Conservation (phyloP, 2,329 filamentous ascomycete species). For the Ophiostoma tasmaniense region DNA sequence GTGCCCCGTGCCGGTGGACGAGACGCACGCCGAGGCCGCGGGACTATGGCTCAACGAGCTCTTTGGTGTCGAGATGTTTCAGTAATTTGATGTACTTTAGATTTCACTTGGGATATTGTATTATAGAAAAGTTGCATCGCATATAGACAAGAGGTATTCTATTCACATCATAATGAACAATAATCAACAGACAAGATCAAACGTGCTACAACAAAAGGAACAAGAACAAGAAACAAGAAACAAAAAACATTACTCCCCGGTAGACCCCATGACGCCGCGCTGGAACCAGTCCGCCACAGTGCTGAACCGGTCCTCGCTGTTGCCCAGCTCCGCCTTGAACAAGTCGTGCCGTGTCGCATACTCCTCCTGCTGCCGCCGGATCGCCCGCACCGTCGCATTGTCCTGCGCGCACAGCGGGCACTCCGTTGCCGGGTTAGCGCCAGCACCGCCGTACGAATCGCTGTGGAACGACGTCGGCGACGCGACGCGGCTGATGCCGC, state of each 20-base stretch:
- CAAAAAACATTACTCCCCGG: not conserved
- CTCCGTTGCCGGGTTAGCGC: slow-evolving; percentile 39
- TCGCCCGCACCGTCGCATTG: slow-evolving; percentile 82
- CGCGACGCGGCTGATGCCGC: slow-evolving; percentile 32
- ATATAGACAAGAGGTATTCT: slow-evolving; percentile 5
- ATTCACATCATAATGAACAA: not conserved
- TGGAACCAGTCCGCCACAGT: slow-evolving; percentile 94
- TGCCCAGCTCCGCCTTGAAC: slow-evolving; percentile 70
- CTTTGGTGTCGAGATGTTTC: slow-evolving; percentile 21
- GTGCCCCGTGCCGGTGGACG: slow-evolving; percentile 16
- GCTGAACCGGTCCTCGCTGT: slow-evolving; percentile 76
- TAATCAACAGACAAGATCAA: not conserved
- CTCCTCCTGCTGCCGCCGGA: slow-evolving; percentile 78
- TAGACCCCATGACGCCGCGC: slow-evolving; percentile 69
- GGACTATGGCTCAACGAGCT: slow-evolving; percentile 28
- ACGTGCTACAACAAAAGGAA: not conserved
- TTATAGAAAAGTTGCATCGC: not conserved
- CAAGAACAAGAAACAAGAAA: too few relatives aligned
- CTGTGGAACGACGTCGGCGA: not conserved
- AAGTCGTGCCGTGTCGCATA: slow-evolving; percentile 80
- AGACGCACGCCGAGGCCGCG: not conserved
- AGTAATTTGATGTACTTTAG: not conserved
- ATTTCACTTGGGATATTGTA: not conserved
- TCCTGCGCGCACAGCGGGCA: slow-evolving; percentile 78
- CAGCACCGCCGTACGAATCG: not conserved